A percentile compares a stretch with the other conserved stretches of the same genome.
Evolutionary conservation across 768 basidiomycete genomes (phyloP).

Genomic region (Lentinula boryana): DNA sequence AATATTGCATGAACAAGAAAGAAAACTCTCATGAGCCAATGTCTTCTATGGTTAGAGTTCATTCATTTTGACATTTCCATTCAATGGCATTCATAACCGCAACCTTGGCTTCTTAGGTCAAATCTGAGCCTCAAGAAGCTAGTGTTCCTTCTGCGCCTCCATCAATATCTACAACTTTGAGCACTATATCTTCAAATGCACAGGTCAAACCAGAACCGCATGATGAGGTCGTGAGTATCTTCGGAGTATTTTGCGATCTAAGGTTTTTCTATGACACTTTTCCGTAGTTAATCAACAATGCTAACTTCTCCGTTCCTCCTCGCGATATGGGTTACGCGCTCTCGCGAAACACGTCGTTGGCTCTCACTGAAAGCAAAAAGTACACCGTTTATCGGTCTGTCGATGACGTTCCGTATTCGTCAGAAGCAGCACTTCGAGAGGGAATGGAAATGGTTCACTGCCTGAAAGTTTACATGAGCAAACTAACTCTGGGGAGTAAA

Average conservation of each 20-base stretch:
- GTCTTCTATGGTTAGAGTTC: background rate
- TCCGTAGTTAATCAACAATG: background rate
- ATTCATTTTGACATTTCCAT: background rate
- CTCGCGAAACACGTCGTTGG: background rate
- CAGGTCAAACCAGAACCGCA: background rate
- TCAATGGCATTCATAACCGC: background rate
- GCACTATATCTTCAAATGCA: background rate
- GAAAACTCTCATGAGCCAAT: background rate
- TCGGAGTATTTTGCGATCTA: background rate
- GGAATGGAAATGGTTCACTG: conserved; percentile 48
- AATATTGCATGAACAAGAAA: background rate
- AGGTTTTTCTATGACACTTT: background rate
- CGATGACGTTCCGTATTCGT: conserved; percentile 39
- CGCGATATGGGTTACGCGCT: background rate
- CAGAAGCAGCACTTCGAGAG: conserved; percentile 44
- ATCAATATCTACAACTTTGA: background rate
- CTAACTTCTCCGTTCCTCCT: background rate
- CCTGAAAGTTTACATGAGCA: conserved; percentile 35
- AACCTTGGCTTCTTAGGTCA: conserved; percentile 14
- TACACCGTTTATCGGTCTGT: conserved; percentile 29
- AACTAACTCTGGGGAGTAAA: conserved; percentile 45
- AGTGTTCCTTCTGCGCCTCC: conserved; percentile 9
- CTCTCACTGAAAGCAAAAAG: background rate
- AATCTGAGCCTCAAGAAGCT: conserved; percentile 25
- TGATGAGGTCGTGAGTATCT: background rate